Conservation (phyloP, 2,329 filamentous ascomycete species). For the Pestalotiopsis sp. region DNA sequence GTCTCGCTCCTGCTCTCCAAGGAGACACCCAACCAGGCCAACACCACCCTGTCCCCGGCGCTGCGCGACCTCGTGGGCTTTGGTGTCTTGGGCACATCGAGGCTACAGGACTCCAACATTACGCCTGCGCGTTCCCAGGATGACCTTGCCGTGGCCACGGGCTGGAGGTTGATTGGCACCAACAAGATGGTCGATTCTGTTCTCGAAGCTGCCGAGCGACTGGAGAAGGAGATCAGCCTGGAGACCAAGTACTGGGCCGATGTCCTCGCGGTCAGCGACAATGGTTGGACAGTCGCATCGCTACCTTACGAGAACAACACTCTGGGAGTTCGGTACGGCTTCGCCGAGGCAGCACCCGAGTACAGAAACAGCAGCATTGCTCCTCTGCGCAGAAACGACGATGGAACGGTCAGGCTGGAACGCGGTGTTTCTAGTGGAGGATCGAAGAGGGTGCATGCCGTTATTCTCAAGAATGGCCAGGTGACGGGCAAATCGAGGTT, state of each 20-base stretch:
- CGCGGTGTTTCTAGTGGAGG: constrained; percentile 53
- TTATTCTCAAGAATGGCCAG: constrained; percentile 59
- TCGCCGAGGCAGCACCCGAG: constrained; percentile 70
- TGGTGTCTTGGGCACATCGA: constrained; percentile 73
- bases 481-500: constrained; percentile 60
- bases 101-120: constrained; percentile 62
- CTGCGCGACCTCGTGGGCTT: constrained; percentile 74
- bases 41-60: constrained; percentile 69
- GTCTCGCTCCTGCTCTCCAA: constrained; percentile 84
- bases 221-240: constrained; percentile 76
- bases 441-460: constrained; percentile 68
- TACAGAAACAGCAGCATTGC: constrained; percentile 76
- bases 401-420: constrained; percentile 78
- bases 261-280: constrained; percentile 77
- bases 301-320: constrained; percentile 73
- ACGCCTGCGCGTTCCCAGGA: constrained; percentile 58
- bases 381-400: constrained; percentile 72
- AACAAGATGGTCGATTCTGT: constrained; percentile 75
- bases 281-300: constrained; percentile 84
- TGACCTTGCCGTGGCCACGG: constrained; percentile 60
- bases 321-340: constrained; percentile 87
- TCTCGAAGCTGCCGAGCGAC: constrained; percentile 68
- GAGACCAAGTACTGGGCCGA: constrained; percentile 92
- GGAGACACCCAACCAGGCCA: constrained; percentile 71
- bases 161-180: constrained; percentile 80